Conservation (phyloP, 2,329 filamentous ascomycete species). For the Fusarium xyrophilum region DNA sequence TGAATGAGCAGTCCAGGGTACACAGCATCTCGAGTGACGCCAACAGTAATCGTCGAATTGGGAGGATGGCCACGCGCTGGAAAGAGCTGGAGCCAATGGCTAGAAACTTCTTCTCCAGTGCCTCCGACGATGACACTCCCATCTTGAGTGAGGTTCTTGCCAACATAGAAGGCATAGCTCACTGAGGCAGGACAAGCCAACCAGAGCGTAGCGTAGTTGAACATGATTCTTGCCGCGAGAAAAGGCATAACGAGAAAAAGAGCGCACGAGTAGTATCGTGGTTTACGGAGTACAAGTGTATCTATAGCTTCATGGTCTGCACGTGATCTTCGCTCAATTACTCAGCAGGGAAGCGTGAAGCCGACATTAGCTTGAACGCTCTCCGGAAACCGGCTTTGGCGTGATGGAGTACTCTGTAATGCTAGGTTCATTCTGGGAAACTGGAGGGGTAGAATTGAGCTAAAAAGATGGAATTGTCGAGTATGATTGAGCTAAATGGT, state of each 20-base stretch:
- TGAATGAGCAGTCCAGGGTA: conserved; percentile 35
- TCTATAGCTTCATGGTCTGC: conserved; percentile 17
- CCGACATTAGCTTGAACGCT: conserved; percentile 2
- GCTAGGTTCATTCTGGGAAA: conserved; percentile 1
- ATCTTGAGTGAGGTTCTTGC: conserved; percentile 52
- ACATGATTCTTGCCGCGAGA: neutral
- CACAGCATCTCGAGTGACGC: conserved; percentile 30
- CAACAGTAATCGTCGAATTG: conserved; percentile 49
- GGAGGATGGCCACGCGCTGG: conserved; percentile 49
- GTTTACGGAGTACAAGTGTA: neutral
- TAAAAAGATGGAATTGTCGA: neutral
- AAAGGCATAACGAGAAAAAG: neutral
- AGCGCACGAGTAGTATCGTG: neutral
- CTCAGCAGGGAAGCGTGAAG: conserved; percentile 8
- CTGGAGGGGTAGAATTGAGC: neutral
- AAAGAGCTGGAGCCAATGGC: conserved; percentile 56
- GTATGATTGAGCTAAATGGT: neutral
- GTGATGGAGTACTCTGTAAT: neutral
- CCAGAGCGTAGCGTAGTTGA: conserved; percentile 16
- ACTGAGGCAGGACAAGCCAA: conserved; percentile 26
- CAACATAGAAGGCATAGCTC: conserved; percentile 57
- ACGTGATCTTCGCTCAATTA: conserved; percentile 32
- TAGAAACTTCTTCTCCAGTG: conserved; percentile 56
- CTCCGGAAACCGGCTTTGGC: neutral
- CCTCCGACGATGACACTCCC: conserved; percentile 54